Conservation (phyloP, 139 green algal species). For the Tetradesmus lagerheimii region DNA sequence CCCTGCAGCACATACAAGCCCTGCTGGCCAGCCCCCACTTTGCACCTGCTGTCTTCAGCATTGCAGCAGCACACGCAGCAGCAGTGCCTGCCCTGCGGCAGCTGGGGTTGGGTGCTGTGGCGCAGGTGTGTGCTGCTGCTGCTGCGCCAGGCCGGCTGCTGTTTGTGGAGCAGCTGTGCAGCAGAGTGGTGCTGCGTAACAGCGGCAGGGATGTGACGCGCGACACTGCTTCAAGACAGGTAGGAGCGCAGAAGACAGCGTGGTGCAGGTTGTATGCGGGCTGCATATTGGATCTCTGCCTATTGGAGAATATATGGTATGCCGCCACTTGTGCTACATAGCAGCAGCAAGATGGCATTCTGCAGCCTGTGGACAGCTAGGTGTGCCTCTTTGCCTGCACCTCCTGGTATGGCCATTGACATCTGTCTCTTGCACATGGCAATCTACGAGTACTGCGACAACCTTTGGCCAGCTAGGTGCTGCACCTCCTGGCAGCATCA, state of each 20-base stretch:
- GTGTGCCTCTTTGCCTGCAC: no score
- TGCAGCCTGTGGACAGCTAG: no score
- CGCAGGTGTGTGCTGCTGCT: conserved; percentile 7
- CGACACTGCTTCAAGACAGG: conserved; percentile 15
- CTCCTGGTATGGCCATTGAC: no score
- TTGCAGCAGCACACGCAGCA: conserved; percentile 23
- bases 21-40: conserved; percentile 52
- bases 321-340: no score
- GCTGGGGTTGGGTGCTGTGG: background rate
- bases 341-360: no score
- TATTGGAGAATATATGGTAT: no score
- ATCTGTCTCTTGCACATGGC: no score
- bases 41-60: conserved; percentile 35
- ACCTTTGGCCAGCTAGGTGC: no score
- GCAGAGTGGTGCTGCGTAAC: conserved; percentile 11
- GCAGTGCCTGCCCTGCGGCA: conserved; percentile 6
- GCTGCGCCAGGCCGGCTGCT: background rate
- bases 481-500: no score
- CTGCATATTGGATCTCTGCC: no score
- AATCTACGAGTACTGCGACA: no score
- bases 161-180: conserved; percentile 25
- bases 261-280: background rate
- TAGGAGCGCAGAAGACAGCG: background rate
- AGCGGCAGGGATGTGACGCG: conserved; percentile 29
- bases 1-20: background rate